Percentiles rank a stretch among this genome's conserved stretches.
Evolutionary conservation across 352 stramenopile genomes (phyloP).

Genomic region (Globisporangium radiosum): DNA sequence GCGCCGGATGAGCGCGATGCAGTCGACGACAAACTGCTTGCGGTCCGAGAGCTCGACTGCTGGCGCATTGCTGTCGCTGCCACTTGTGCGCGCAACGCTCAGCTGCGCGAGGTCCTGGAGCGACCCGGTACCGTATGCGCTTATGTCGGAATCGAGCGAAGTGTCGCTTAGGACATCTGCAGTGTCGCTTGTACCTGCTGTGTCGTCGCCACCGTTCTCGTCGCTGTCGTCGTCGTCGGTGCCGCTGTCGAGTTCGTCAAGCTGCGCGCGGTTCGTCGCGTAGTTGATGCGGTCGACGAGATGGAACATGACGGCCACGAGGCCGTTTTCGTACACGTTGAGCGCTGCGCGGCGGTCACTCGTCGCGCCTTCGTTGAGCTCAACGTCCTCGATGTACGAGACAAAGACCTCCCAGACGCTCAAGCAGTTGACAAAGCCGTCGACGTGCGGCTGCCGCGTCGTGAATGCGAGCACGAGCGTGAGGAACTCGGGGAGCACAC

Average conservation of each 20-base stretch:
- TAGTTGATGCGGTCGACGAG: constrained; percentile 68
- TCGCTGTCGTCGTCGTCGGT: constrained; percentile 32
- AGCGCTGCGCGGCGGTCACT: constrained; percentile 49
- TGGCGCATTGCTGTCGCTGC: constrained; percentile 19
- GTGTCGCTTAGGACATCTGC: no score
- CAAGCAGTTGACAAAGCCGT: constrained; percentile 73
- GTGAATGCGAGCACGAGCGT: constrained; percentile 58
- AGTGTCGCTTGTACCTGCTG: no score
- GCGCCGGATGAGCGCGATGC: constrained; percentile 58
- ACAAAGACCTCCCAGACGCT: constrained; percentile 82
- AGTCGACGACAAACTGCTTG: constrained; percentile 72
- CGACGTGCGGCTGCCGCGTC: constrained; percentile 61
- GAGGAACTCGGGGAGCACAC: constrained; percentile 46
- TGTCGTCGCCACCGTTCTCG: constrained; percentile 19
- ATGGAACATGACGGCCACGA: constrained; percentile 73
- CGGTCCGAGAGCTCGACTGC: constrained; percentile 50
- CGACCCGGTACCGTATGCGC: constrained; percentile 41
- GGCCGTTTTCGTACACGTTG: constrained; percentile 56
- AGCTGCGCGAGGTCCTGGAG: constrained; percentile 69
- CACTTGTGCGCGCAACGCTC: constrained; percentile 32
- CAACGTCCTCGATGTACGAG: constrained; percentile 70
- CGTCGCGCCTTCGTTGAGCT: constrained; percentile 56
- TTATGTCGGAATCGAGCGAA: constrained; percentile 3
- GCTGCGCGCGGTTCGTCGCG: constrained; percentile 49
- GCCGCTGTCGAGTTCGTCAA: constrained; percentile 41